Evolutionary conservation across 441 rosid species (phyloP).

Genomic region (Euphorbia celastroides): DNA sequence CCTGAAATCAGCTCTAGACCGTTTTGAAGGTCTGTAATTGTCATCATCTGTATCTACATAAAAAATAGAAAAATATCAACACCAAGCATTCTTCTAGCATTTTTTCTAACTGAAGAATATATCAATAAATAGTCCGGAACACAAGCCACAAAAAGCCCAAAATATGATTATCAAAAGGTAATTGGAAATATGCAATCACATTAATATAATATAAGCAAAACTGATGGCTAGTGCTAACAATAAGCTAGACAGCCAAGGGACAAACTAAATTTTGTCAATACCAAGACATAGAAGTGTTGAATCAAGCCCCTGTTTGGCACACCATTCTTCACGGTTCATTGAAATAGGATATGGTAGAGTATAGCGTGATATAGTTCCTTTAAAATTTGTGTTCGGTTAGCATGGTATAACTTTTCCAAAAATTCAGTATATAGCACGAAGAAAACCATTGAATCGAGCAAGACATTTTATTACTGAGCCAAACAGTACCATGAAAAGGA

Average conservation of each 20-base stretch:
- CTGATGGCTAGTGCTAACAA: neutral
- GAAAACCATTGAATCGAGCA: too few relatives aligned
- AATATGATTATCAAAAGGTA: neutral
- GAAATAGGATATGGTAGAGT: too few relatives aligned
- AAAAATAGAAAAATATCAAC: conserved; percentile 8
- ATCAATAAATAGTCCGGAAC: neutral
- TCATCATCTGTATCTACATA: conserved; percentile 79
- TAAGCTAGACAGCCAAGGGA: neutral
- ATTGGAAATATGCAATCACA: neutral
- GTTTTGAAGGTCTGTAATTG: conserved; percentile 74
- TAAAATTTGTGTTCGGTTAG: too few relatives aligned
- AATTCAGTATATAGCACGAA: too few relatives aligned
- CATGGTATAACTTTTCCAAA: too few relatives aligned
- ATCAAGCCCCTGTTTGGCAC: too few relatives aligned
- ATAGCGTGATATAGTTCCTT: too few relatives aligned
- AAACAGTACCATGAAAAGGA: too few relatives aligned
- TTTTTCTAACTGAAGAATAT: neutral
- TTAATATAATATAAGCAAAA: neutral
- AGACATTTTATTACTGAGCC: too few relatives aligned
- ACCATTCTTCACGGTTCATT: too few relatives aligned
- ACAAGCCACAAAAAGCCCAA: neutral
- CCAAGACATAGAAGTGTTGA: too few relatives aligned
- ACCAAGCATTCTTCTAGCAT: neutral
- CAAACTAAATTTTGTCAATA: neutral
- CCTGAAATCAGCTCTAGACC: conserved; percentile 70